Evolutionary conservation across 2,329 filamentous ascomycete genomes (phyloP).

Genomic region (Dactylonectria macrodidyma): DNA sequence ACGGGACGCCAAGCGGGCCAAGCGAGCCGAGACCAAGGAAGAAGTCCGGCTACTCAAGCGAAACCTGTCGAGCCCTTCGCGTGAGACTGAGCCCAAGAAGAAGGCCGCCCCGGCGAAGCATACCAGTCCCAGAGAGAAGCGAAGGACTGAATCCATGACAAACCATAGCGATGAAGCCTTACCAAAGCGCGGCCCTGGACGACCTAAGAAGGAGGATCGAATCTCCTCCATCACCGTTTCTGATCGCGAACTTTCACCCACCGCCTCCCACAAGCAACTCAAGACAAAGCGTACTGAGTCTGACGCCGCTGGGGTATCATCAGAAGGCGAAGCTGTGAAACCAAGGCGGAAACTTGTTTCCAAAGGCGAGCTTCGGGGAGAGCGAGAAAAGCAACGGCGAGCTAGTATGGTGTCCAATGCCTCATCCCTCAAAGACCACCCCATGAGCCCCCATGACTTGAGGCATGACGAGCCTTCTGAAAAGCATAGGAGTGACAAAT

Average conservation of each 20-base stretch:
- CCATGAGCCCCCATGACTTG: conserved; percentile 66
- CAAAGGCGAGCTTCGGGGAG: conserved; percentile 73
- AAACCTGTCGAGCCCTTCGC: conserved; percentile 64
- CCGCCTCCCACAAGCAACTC: conserved; percentile 60
- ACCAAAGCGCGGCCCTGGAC: conserved; percentile 66
- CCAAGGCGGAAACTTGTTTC: conserved; percentile 75
- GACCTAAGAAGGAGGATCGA: conserved; percentile 70
- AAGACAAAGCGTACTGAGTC: conserved; percentile 70
- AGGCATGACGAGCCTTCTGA: conserved; percentile 65
- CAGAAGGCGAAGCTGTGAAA: conserved; percentile 71
- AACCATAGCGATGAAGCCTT: conserved; percentile 63
- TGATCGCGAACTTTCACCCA: conserved; percentile 69
- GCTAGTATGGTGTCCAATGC: conserved; percentile 71
- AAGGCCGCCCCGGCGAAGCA: conserved; percentile 56
- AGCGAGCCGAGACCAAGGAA: conserved; percentile 61
- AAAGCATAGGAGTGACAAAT: conserved; percentile 57
- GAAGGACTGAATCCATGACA: conserved; percentile 59
- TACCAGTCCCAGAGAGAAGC: conserved; percentile 66
- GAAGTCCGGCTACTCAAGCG: conserved; percentile 62
- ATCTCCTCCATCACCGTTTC: conserved; percentile 63
- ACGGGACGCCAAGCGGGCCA: conserved; percentile 59
- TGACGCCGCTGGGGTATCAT: conserved; percentile 67
- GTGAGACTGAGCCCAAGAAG: conserved; percentile 62
- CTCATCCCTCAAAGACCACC: conserved; percentile 65
- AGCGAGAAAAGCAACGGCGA: conserved; percentile 71